These are phyloP conservation scores for Neurospora sp. DNA, from an alignment of 495 filamentous ascomycete genomes.

Conservation along the genomic window DNA sequence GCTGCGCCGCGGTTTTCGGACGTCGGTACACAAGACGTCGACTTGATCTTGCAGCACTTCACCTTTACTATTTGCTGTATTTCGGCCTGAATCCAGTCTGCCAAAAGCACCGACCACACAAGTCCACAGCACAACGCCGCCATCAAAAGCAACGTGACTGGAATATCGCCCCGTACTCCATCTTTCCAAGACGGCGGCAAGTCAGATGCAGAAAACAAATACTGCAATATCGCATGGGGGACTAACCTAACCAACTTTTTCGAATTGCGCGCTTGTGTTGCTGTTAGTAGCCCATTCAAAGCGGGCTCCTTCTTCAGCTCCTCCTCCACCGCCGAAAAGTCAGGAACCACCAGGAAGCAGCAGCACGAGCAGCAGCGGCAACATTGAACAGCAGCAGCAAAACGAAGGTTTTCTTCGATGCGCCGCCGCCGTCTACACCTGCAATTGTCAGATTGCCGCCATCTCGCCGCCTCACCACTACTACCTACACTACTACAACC, in stretches of 20 bases:
- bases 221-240: not conserved
- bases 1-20: not conserved
- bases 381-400: not conserved
- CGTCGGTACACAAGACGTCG: not conserved
- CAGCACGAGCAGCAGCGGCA: not conserved
- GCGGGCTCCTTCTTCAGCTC: not conserved
- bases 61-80: not conserved
- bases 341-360: not conserved
- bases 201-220: not conserved
- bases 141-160: not conserved
- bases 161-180: not conserved
- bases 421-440: not conserved
- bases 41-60: not conserved
- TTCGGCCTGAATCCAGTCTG: not conserved
- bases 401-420: not conserved
- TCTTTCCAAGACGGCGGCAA: not conserved
- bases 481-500: not conserved
- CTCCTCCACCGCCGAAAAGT: not conserved
- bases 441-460: constrained; percentile 1
- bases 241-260: not conserved
- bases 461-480: not conserved
- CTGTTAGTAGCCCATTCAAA: not conserved
- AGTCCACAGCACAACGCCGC: not conserved
- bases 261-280: not conserved
- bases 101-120: not conserved